Evolutionary conservation across 441 rosid species (phyloP).

Genomic region (Gossypium aridum): DNA sequence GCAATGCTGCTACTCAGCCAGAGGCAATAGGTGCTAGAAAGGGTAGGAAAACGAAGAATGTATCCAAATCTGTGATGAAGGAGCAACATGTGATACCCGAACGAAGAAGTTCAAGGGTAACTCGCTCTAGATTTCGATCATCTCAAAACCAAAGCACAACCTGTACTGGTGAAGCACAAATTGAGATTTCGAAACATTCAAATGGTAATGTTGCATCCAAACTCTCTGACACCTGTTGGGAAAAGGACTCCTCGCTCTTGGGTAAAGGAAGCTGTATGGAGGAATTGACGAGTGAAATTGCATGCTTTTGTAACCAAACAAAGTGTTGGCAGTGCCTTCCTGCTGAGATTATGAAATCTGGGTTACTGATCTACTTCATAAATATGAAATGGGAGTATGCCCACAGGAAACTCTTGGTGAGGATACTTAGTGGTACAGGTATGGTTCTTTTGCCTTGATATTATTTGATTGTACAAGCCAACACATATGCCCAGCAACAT

Average conservation of each 20-base stretch:
- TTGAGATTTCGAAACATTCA: constrained; percentile 21
- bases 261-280: constrained; percentile 25
- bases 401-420: constrained; percentile 50
- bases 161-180: constrained; percentile 25
- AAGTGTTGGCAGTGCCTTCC: constrained; percentile 59
- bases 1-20: constrained; percentile 12
- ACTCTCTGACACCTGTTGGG: constrained; percentile 17
- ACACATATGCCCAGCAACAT: neutral
- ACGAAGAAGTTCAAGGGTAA: constrained; percentile 45
- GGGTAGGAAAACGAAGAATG: constrained; percentile 40
- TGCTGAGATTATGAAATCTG: constrained; percentile 42
- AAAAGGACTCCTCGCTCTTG: constrained; percentile 19
- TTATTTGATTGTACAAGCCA: constrained; percentile 1
- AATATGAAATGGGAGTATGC: constrained; percentile 63
- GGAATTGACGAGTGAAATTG: constrained; percentile 22
- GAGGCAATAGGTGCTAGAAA: constrained; percentile 31
- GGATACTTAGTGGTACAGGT: constrained; percentile 64
- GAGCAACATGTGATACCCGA: constrained; percentile 35
- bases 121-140: constrained; percentile 69
- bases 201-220: constrained; percentile 21
- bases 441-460: constrained; percentile 25
- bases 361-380: constrained; percentile 36
- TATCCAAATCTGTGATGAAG: constrained; percentile 30
- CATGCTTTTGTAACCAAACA: constrained; percentile 55
- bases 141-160: constrained; percentile 36